phyloP scores from a whole-genome alignment of 2,329 filamentous ascomycete species.

The Apiospora sp. region DNA sequence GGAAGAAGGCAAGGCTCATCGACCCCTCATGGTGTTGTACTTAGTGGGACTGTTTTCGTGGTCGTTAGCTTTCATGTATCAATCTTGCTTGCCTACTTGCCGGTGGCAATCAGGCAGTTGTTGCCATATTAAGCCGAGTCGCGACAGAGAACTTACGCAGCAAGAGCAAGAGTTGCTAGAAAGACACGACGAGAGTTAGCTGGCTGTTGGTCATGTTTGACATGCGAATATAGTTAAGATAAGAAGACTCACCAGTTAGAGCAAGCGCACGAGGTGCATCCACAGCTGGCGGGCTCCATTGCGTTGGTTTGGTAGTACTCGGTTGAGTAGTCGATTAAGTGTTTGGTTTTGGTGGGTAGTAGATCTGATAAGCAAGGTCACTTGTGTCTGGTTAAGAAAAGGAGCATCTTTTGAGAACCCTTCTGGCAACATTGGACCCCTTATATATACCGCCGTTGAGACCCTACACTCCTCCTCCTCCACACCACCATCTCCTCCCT shows the following conservation, averaged over 20 bases:
- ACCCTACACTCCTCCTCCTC: background rate
- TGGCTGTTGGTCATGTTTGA: too few relatives aligned
- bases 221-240: background rate
- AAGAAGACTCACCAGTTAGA: slow-evolving; percentile 34
- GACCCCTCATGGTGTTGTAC: background rate
- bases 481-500: background rate
- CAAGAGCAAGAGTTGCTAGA: slow-evolving; percentile 38
- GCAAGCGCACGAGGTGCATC: slow-evolving; percentile 39
- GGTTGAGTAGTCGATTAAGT: background rate
- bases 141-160: slow-evolving; percentile 31
- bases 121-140: background rate
- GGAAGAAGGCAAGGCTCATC: background rate
- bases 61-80: background rate
- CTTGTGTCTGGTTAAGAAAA: background rate
- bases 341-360: slow-evolving; percentile 18
- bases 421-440: background rate
- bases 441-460: slow-evolving; percentile 17
- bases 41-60: slow-evolving; percentile 35
- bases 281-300: slow-evolving; percentile 30
- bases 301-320: background rate
- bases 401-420: slow-evolving; percentile 20
- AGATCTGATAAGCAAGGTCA: background rate
- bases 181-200: background rate
- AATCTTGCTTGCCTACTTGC: slow-evolving; percentile 25
- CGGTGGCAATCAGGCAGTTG: background rate